Base-by-base conservation (phyloP, 768 basidiomycete species). In the Mycena metata region DNA sequence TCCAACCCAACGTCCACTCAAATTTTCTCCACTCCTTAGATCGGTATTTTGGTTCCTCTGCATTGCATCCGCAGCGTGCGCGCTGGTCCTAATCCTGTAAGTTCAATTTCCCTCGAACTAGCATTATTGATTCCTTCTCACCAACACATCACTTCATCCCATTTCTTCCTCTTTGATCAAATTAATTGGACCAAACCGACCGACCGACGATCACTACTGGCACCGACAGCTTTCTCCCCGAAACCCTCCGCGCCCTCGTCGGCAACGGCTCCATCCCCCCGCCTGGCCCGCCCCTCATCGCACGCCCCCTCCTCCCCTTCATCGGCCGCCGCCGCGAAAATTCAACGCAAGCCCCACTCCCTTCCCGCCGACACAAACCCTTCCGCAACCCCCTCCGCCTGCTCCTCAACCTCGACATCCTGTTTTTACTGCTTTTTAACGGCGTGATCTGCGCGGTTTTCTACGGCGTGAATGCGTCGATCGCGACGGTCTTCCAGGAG, bases 11-110 rank as follows among this genome's bases (percentile, higher is more conserved):
- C 39, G 11, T 17, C 33, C 35, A 42, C 51, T 11, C 42, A 46
- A 51, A 46, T 56, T 46, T 16, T 35, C 33, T 67, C 67, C 39
- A 43, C 39, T 10, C 39, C 2, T 39, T 46, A 89, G 87, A 70
- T 83, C 89, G 13, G 87, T 90, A 6, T 90, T 90, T 72, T 90
- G 88, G 89, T 89, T 90, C 74, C 76, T 89, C 12, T 83, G 82
- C 64, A 89, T 89, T 35, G 73, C 83, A 3, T 78, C 85, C 11
- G 82, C 81, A 9, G 64, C 77, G 8, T 87, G 86, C 72, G 82
- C 87, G 13, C 61, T 86, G 10, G 76, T 83, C 45, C 79, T 90
- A 62, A 72, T 89, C 7, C 71, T 87, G 88, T 86, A 67, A 58
- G 77, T 74, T 55, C 60, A 26, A 21, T 62, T 67, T 75, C 72